These are phyloP conservation scores for Pythium rhizo-oryzae DNA, from an alignment of 352 stramenopile genomes.

Conservation along the genomic window DNA sequence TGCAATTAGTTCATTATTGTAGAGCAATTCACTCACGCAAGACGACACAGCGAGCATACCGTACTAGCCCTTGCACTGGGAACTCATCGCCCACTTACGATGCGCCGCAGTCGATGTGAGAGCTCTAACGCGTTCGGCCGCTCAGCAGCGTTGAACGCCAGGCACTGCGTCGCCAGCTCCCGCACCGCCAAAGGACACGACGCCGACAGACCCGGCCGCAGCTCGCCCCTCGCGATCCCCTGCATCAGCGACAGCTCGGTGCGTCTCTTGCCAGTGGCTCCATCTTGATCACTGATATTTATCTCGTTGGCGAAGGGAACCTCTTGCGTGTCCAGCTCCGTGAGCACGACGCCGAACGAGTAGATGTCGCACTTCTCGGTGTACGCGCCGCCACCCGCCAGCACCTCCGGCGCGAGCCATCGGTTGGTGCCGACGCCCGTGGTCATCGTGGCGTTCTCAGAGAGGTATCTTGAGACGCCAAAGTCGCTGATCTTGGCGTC, in stretches of 20 bases:
- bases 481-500: slow-evolving; percentile 12
- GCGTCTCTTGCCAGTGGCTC: not conserved
- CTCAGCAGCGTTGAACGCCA: not conserved
- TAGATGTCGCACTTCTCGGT: slow-evolving; percentile 47
- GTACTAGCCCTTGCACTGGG: too few relatives aligned
- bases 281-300: not conserved
- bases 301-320: not conserved
- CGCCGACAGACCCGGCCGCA: slow-evolving; percentile 3
- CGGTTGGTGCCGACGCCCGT: slow-evolving; percentile 9
- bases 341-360: slow-evolving; percentile 56
- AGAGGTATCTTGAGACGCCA: slow-evolving; percentile 2
- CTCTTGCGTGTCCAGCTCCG: slow-evolving; percentile 54
- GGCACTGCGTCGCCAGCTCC: slow-evolving; percentile 4
- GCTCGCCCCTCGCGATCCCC: not conserved
- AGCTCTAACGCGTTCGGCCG: slow-evolving; percentile 7
- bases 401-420: slow-evolving; percentile 1
- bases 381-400: not conserved
- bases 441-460: slow-evolving; percentile 5
- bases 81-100: not conserved
- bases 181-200: not conserved
- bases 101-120: not conserved
- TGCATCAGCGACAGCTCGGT: slow-evolving; percentile 11
- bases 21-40: too few relatives aligned
- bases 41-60: too few relatives aligned
- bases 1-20: too few relatives aligned